Conservation (phyloP, 805 yeast species). For the Kodamaea hsintzibuensis region DNA sequence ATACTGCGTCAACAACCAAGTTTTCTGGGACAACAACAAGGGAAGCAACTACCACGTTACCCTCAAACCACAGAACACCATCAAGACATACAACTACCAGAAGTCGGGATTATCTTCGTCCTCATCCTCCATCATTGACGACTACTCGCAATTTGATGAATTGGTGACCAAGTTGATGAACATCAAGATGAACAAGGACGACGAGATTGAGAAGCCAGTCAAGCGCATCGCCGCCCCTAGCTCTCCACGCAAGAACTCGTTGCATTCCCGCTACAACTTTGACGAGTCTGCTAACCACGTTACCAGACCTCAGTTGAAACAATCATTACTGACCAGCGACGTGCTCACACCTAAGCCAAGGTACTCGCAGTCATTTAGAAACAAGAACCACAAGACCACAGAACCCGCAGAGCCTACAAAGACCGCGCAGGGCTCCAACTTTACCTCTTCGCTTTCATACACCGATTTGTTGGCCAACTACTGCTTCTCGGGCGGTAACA, state of each 20-base stretch:
- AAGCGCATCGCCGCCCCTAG: background rate
- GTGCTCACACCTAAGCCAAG: conserved; percentile 15
- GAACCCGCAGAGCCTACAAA: conserved; percentile 1
- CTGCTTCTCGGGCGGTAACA: conserved; percentile 34
- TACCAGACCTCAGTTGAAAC: conserved; percentile 19
- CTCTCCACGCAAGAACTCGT: conserved; percentile 7
- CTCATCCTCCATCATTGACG: conserved; percentile 2
- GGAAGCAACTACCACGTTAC: conserved; percentile 36
- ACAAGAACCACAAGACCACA: conserved; percentile 12
- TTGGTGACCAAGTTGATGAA: conserved; percentile 22
- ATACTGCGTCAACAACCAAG: conserved; percentile 28
- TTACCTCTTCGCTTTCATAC: conserved; percentile 24
- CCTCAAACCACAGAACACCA: conserved; percentile 20
- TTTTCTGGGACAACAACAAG: conserved; percentile 42
- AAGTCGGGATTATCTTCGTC: background rate
- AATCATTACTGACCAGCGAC: conserved; percentile 21
- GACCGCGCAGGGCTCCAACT: background rate
- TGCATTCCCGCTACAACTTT: conserved; percentile 19
- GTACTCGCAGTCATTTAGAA: conserved; percentile 30
- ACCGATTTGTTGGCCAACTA: conserved; percentile 36
- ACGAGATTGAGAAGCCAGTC: conserved; percentile 2
- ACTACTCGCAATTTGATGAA: conserved; percentile 23
- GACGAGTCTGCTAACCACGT: background rate
- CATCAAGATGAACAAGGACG: conserved; percentile 10
- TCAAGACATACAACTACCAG: conserved; percentile 8